Conservation (phyloP, 2,329 filamentous ascomycete species). For the Verruconis gallopava region DNA sequence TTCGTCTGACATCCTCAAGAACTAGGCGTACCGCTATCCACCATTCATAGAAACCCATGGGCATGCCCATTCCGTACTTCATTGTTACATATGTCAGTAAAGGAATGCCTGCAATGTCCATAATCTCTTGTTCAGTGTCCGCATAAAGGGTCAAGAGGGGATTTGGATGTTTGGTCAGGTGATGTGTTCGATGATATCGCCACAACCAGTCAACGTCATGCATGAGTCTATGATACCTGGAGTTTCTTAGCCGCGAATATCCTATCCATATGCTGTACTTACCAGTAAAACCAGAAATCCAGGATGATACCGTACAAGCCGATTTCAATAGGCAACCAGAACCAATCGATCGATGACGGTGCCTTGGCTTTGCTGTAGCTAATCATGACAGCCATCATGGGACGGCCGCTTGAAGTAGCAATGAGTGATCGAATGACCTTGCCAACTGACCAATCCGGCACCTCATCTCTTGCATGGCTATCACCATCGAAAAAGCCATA, state of each 20-base stretch:
- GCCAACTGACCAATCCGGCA: slow-evolving; percentile 22
- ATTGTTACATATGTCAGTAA: slow-evolving; percentile 27
- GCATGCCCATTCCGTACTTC: slow-evolving; percentile 25
- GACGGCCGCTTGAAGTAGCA: slow-evolving; percentile 22
- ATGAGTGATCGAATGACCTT: slow-evolving; percentile 24
- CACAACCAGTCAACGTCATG: slow-evolving; percentile 29
- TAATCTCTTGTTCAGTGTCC: slow-evolving; percentile 30
- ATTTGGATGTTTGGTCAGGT: slow-evolving; percentile 34
- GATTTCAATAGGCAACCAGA: slow-evolving; percentile 27
- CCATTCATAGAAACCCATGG: slow-evolving; percentile 36
- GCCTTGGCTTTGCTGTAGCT: slow-evolving; percentile 16
- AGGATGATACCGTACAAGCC: slow-evolving; percentile 30
- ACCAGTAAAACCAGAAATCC: slow-evolving; percentile 35
- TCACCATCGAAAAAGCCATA: slow-evolving; percentile 34
- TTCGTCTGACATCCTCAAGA: too few relatives aligned
- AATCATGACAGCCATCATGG: slow-evolving; percentile 24
- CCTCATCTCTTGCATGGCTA: slow-evolving; percentile 29
- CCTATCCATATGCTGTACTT: too few relatives aligned
- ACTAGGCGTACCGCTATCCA: too few relatives aligned
- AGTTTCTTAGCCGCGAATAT: neutral
- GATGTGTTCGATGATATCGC: slow-evolving; percentile 34
- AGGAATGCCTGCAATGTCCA: slow-evolving; percentile 31
- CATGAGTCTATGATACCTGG: slow-evolving; percentile 24
- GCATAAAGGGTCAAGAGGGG: slow-evolving; percentile 31
- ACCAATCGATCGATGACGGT: slow-evolving; percentile 20